These are phyloP conservation scores for Teunomyces stri DNA, from an alignment of 805 yeast species.

Conservation along the genomic window DNA sequence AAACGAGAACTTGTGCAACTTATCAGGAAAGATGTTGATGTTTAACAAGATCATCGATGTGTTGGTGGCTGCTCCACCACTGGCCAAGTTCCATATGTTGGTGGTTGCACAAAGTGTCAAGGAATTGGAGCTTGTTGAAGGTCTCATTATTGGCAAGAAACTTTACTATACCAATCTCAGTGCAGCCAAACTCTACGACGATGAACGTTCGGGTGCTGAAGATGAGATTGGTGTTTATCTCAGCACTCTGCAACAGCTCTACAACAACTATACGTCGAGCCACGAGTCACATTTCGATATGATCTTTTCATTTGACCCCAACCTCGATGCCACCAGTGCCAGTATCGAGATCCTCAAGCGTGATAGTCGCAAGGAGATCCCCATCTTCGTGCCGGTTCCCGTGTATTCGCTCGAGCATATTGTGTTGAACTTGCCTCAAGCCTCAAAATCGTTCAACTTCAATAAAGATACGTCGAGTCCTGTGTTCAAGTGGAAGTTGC, in stretches of 20 bases:
- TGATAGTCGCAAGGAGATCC: conserved; percentile 18
- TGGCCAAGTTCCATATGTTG: conserved; percentile 21
- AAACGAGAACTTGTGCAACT: conserved; percentile 48
- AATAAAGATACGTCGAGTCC: conserved; percentile 15
- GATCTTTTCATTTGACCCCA: conserved; percentile 37
- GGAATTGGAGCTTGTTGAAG: conserved; percentile 77
- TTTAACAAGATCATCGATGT: conserved; percentile 49
- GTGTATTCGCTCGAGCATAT: conserved; percentile 34
- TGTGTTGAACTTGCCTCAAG: conserved; percentile 18
- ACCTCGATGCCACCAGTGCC: conserved; percentile 32
- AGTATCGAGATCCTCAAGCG: conserved; percentile 34
- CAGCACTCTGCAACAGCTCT: conserved; percentile 32
- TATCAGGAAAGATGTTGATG: conserved; percentile 59
- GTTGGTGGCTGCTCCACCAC: conserved; percentile 10
- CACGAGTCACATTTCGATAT: conserved; percentile 21
- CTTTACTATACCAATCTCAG: conserved; percentile 65
- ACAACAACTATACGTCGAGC: conserved; percentile 26
- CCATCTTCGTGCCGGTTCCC: conserved; percentile 36
- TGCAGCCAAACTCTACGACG: conserved; percentile 57
- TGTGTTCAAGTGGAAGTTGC: conserved; percentile 31
- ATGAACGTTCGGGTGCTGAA: conserved; percentile 19
- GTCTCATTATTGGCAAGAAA: conserved; percentile 69
- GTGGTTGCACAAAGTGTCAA: conserved; percentile 61
- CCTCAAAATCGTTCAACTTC: conserved; percentile 16
- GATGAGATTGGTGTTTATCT: conserved; percentile 17